Evolutionary conservation across 495 filamentous ascomycete species (phyloP), one percentile per base, ranked within the genome.

Genomic region (Trichocladium antarcticum): DNA sequence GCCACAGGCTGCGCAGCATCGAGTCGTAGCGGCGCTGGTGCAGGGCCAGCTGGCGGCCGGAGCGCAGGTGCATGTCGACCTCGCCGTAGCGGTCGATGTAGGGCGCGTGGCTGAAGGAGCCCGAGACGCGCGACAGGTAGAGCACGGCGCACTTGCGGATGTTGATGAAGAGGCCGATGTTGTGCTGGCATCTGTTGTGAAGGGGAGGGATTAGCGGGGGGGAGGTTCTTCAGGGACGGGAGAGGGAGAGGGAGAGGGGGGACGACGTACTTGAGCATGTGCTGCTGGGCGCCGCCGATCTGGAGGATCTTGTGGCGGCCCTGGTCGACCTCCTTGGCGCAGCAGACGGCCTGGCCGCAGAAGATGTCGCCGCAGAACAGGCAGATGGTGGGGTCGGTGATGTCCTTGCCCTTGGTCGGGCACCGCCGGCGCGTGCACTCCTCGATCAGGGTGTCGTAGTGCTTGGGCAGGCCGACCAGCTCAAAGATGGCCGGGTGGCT

Each of bases 301-400:
- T 49, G 46, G 5, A 61, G 50, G 17, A 54, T 57, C 37, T 63
- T 59, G n/a, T 61, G 55, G 8, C 64, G 55, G 0, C 59, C 60
- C 34, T 69, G 63, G 39, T 57, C 58, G 42, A 79, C 75, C 51
- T 79, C 72, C 52, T 78, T 81, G 60, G 81, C 77, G 63, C 92
- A 99, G 67, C 92, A 99, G 22, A 88, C 81, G 21, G 84, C 85
- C 68, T 99, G 92, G 15, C 84, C 84, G 69, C 92, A 99, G 64
- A 95, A 89, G 28, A 99, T 84, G 8, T 89, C 89, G 6, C 90
- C 92, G 57, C 92, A 99, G 70, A 95, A 92, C 12, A 99, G 75
- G 59, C 92, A 99, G 37, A 99, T 77, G 50, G 77, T 82, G 1
- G 92, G 87, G 63, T 99, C 93, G 9, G 79, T 81, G 21, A 97